A percentile compares a stretch with the other conserved stretches of the same genome.
Evolutionary conservation across 345 rosid genomes (phyloP).

Genomic region (Salix viminalis): DNA sequence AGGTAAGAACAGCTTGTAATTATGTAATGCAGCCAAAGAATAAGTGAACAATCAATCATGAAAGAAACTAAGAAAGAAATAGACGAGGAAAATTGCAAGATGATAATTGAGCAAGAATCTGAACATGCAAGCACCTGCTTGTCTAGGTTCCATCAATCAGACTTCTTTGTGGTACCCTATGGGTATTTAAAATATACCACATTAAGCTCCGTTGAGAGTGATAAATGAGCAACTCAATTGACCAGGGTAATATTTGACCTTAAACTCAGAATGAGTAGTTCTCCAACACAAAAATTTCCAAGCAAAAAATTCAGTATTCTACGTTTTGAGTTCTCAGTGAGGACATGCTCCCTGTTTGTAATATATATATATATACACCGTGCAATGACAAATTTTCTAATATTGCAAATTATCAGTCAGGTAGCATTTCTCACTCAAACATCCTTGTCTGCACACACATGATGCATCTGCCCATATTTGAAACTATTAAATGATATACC

Average conservation of each 20-base stretch:
- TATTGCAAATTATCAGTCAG: neutral
- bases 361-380: neutral
- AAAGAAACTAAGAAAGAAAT: neutral
- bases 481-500: neutral
- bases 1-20: slow-evolving; percentile 1
- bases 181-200: neutral
- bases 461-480: neutral
- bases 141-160: neutral
- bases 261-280: neutral
- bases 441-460: neutral
- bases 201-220: neutral
- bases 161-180: neutral
- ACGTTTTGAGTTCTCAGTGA: neutral
- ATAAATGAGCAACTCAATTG: neutral
- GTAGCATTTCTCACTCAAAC: neutral
- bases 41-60: neutral
- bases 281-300: neutral
- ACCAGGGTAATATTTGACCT: neutral
- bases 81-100: neutral
- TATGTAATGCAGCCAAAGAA: neutral
- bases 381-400: neutral
- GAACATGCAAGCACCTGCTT: neutral
- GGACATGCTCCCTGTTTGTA: neutral
- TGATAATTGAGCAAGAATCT: neutral
- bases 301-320: neutral